Base-by-base conservation (phyloP, 2,329 filamentous ascomycete species). In the Polychaeton citri region DNA sequence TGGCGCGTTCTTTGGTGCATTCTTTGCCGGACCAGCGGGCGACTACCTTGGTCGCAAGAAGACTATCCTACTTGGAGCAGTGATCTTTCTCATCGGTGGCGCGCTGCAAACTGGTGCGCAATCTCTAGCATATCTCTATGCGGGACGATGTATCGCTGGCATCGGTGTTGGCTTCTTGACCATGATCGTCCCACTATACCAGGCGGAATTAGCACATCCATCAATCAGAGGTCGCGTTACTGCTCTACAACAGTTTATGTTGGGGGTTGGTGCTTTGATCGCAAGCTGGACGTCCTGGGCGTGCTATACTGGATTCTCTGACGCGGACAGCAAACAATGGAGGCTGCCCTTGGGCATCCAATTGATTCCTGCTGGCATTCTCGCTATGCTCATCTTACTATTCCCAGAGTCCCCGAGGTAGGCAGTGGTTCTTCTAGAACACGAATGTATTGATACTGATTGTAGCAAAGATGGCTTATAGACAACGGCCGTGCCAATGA, bases 191-290 rank as follows among this genome's bases (percentile, higher is more conserved):
- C 75, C 81, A 2, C 58, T 87, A 0, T 88, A 86, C 53, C 82
- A 87, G 53, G 81, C 79, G 16, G 83, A 90, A 51, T 68, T 88
- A 17, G 76, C 79, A 3, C 83, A 88, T 53, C 83, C 83, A 2
- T 71, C 69, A 39, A 88, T 88, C 49, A 73, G 83, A 54, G 83
- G 82, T 9, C 66, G 76, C 43, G 71, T 90, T 20, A 86, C 81
- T 0, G 72, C 75, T 19, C 64, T 88, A 3, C 82, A 87, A 55
- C 82, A 87, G 49, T 86, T 87, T 52, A 87, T 87, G 81, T 56
- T 88, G 35, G 82, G 81, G 1, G 71, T 88, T 19, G 83, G 83
- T 38, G 65, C 80, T 12, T 68, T 90, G 2, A 61, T 76, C 12
- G 82, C 83, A 0, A 69, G 75, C 0, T 86, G 81, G 81, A 74